Base-by-base conservation (phyloP, 2,329 filamentous ascomycete genomes). In the Microdochium paspali region DNA sequence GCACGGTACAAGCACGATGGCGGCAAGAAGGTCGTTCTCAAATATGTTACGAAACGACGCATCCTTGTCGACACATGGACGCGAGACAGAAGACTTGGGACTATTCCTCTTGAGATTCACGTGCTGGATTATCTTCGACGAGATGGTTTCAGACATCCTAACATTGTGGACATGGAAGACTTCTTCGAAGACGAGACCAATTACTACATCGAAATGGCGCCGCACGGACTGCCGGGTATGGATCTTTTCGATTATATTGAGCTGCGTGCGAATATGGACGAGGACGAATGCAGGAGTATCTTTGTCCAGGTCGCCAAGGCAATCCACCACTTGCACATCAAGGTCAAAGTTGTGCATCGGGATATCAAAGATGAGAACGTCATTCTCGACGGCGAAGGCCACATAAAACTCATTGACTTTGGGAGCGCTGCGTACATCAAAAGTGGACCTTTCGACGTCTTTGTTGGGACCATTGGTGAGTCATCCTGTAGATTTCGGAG, bases 331-430 rank as follows among this genome's bases (percentile, higher is more conserved):
- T 71, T 98, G 39, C 93, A 98, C 61, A 90, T 81, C 47, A 91
- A 87, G 63, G 91, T 91, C 1, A 75, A 86, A 45, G 91, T 98
- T 9, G 93, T 98, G 10, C 93, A 98, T 66, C 85, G 93, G 30
- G 93, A 98, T 61, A 97, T 98, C 76, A 98, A 98, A 65, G 93
- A 98, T 59, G 93, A 98, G 68, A 98, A 98, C 57, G 88, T 98
- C 25, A 87, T 98, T 47, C 73, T 98, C 15, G 93, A 98, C 60
- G 91, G 93, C 30, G 90, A 97, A 62, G 90, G 91, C 24, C 84
- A 86, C 56, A 95, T 98, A 67, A 97, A 96, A 69, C 74, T 98
- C 59, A 97, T 97, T 56, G 93, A 98, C 66, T 98, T 98, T 68
- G 93, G 93, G 50, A 96, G 90, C 62, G 93, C 93, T 50, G 90